Evolutionary conservation across 2,329 filamentous ascomycete species (phyloP), one percentile per base, ranked within the genome.

Genomic region (Apiospora rasikravindrae): DNA sequence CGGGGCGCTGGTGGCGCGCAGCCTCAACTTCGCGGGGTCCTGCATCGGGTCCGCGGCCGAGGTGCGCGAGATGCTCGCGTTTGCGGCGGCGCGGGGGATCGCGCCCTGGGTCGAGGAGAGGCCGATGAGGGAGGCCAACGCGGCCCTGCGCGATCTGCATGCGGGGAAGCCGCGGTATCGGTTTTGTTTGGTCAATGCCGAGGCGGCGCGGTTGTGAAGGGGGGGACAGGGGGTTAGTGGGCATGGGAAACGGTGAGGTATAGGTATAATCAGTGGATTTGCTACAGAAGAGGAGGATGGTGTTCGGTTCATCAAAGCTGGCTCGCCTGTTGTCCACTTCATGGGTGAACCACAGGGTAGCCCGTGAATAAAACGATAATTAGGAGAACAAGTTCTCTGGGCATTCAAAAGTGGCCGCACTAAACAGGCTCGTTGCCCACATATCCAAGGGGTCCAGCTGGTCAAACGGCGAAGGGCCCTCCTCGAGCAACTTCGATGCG

Each of bases 1-100:
- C 7, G 64, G 45, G 22, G 40, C 70, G 5, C 53, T 75, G 4
- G 69, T 91, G 67, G 82, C 80, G 67, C 90, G 89, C 76, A 85
- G 86, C 3, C 77, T 83, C 4, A 84, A 82, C 73, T 79, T 88
- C 47, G 83, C 83, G 0, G 86, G 86, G 4, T 77, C 76, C 22
- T 51, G 74, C 29, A 75, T 88, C 75, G 86, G 86, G 1, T 82
- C 81, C 61, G 85, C 86, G 0, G 78, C 76, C 40, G 83, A 88
- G 75, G 87, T 87, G 67, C 82, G 85, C 69, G 85, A 87, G 76
- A 88, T 88, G 86, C 75, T 88, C 69, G 69, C 83, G 69, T 81
- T 88, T 71, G 86, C 83, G 13, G 86, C 83, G 0, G 81, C 85
- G 33, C 85, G 86, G 77, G 81, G 81, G 5, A 77, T 88, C 19